phyloP scores from a whole-genome alignment of 768 basidiomycete species.

The Cyathus striatus region DNA sequence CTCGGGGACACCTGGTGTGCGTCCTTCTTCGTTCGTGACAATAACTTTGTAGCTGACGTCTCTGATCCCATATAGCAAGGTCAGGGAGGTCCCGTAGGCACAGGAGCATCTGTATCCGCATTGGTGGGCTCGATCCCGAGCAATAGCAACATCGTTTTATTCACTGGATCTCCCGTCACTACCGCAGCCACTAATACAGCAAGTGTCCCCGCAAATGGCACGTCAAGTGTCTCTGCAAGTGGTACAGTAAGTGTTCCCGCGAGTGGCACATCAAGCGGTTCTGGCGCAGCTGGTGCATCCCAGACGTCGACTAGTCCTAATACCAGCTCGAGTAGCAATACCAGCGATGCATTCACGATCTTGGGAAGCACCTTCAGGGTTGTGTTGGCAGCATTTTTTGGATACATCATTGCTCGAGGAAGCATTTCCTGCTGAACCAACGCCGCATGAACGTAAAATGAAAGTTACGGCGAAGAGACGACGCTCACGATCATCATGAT shows the following conservation, averaged over 20 bases:
- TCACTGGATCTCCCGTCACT: slow-evolving; percentile 16
- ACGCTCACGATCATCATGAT: no score
- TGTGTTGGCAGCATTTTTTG: slow-evolving; percentile 8
- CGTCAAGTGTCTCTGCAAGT: no score
- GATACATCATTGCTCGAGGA: slow-evolving; percentile 8
- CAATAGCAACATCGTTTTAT: slow-evolving; percentile 22
- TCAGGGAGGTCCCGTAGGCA: slow-evolving; percentile 33
- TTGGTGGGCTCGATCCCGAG: slow-evolving; percentile 31
- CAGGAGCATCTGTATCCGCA: slow-evolving; percentile 45
- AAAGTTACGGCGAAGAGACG: no score
- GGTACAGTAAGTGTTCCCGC: no score
- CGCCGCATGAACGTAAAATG: no score
- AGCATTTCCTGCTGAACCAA: no score
- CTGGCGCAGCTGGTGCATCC: background rate
- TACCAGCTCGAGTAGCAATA: slow-evolving; percentile 1
- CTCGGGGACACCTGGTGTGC: slow-evolving; percentile 24
- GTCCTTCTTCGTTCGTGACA: slow-evolving; percentile 11
- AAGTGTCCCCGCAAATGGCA: no score
- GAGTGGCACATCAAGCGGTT: background rate
- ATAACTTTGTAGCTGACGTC: background rate
- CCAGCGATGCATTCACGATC: slow-evolving; percentile 3
- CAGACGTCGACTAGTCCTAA: slow-evolving; percentile 1
- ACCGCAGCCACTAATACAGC: slow-evolving; percentile 4
- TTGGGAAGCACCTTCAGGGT: slow-evolving; percentile 8
- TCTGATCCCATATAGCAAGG: slow-evolving; percentile 26